Percentiles rank a stretch among this genome's conserved stretches.
These are phyloP conservation scores for Parmelia sp. DNA, from an alignment of 495 filamentous ascomycete genomes.

Conservation along the genomic window DNA sequence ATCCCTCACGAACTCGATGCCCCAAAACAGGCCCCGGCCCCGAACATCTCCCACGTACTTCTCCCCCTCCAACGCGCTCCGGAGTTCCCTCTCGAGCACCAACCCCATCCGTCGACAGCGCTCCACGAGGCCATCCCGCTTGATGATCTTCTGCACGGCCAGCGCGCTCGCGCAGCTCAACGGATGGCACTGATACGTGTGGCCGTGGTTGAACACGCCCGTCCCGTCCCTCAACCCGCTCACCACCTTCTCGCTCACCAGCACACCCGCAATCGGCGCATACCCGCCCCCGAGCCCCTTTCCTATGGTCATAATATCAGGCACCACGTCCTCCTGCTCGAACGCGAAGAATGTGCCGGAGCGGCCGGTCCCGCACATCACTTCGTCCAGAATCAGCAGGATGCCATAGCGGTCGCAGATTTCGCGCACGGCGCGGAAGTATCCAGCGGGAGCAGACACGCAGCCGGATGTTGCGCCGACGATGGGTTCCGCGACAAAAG, in stretches of 20 bases:
- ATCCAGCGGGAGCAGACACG: conserved; percentile 56
- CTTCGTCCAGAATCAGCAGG: conserved; percentile 67
- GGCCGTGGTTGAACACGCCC: conserved; percentile 50
- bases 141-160: conserved; percentile 48
- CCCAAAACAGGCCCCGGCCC: conserved; percentile 53
- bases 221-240: conserved; percentile 49
- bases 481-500: conserved; percentile 67
- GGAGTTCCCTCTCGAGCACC: conserved; percentile 38
- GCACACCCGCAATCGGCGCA: conserved; percentile 53
- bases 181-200: conserved; percentile 56
- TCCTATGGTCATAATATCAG: conserved; percentile 64
- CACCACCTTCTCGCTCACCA: conserved; percentile 50
- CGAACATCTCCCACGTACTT: conserved; percentile 51
- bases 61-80: conserved; percentile 26
- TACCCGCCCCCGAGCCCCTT: conserved; percentile 66
- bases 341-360: conserved; percentile 62
- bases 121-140: conserved; percentile 41
- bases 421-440: conserved; percentile 54
- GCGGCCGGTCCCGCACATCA: conserved; percentile 75
- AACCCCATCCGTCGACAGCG: conserved; percentile 44
- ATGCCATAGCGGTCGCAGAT: conserved; percentile 61
- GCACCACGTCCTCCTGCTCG: conserved; percentile 55
- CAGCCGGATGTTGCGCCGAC: conserved; percentile 57
- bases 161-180: conserved; percentile 51
- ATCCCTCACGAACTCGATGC: conserved; percentile 55